phyloP scores from a whole-genome alignment of 768 basidiomycete genomes.

The Tulasnella sp. region DNA sequence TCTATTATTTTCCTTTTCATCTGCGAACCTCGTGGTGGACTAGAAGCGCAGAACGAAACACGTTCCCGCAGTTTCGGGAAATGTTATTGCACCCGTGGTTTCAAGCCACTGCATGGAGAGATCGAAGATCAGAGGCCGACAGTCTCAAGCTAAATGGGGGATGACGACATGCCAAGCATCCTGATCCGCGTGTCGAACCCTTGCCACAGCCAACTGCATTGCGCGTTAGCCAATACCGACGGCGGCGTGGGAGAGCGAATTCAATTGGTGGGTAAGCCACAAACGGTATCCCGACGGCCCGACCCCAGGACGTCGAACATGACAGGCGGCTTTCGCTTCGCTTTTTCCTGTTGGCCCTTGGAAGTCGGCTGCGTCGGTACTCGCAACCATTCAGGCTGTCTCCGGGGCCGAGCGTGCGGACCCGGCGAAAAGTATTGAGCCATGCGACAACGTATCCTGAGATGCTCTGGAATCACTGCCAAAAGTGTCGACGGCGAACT shows the following conservation, averaged over 20 bases:
- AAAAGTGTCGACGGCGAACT: not conserved
- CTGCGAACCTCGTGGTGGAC: not conserved
- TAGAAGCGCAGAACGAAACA: not conserved
- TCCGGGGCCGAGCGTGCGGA: not conserved
- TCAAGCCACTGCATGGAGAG: not conserved
- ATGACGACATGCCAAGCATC: slow-evolving; percentile 10
- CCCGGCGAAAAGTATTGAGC: not conserved
- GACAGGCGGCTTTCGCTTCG: not conserved
- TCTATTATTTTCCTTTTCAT: not conserved
- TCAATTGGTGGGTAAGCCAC: not conserved
- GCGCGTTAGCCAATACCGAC: not conserved
- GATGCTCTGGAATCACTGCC: not conserved
- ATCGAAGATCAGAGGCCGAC: not conserved
- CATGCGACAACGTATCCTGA: not conserved
- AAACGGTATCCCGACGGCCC: not conserved
- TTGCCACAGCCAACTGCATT: not conserved
- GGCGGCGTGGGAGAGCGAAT: not conserved
- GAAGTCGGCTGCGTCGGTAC: not conserved
- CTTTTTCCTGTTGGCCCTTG: not conserved
- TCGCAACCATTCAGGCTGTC: not conserved
- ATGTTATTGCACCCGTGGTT: not conserved
- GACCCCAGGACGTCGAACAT: not conserved
- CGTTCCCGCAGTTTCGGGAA: not conserved
- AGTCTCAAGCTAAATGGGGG: not conserved
- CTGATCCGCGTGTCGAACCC: not conserved